Conservation (phyloP, 139 green algal genomes). For the Chlamydomonas sp. region DNA sequence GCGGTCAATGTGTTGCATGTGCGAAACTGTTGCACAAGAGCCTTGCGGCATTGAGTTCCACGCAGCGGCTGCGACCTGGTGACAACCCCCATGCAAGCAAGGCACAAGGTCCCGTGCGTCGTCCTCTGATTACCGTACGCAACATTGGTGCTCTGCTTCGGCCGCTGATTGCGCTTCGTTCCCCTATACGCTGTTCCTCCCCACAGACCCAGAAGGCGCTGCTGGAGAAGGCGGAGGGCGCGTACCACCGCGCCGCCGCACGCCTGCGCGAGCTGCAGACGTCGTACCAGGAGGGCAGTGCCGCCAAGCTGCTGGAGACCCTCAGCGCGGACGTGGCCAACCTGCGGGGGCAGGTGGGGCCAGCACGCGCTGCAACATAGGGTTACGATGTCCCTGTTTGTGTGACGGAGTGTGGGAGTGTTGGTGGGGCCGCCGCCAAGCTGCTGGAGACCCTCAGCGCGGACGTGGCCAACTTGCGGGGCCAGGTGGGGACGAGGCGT, state of each 20-base stretch:
- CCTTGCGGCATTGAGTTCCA: too few species aligned
- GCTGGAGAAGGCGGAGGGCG: conserved; percentile 55
- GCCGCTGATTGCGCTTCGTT: neutral
- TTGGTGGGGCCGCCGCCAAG: conserved; percentile 5
- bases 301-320: conserved; percentile 50
- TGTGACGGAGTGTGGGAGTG: neutral
- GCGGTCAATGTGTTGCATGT: too few species aligned
- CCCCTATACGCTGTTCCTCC: neutral
- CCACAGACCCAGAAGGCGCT: conserved; percentile 53
- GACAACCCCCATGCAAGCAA: too few species aligned
- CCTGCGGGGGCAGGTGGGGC: conserved; percentile 49
- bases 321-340: conserved; percentile 61
- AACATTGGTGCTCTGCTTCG: neutral
- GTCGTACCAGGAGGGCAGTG: conserved; percentile 54
- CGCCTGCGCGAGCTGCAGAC: conserved; percentile 56
- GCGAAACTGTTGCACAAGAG: too few species aligned
- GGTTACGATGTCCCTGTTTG: neutral
- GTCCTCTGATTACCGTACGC: too few species aligned
- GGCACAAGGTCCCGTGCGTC: too few species aligned
- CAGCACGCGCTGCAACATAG: neutral
- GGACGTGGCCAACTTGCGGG: conserved; percentile 58
- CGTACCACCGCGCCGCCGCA: conserved; percentile 43
- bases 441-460: conserved; percentile 57
- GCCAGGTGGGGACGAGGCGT: conserved; percentile 31
- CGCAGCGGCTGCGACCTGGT: too few species aligned